Evolutionary conservation across 2,329 filamentous ascomycete genomes (phyloP), one percentile per base, ranked within the genome.

Genomic region (Aspergillus viridinutans): DNA sequence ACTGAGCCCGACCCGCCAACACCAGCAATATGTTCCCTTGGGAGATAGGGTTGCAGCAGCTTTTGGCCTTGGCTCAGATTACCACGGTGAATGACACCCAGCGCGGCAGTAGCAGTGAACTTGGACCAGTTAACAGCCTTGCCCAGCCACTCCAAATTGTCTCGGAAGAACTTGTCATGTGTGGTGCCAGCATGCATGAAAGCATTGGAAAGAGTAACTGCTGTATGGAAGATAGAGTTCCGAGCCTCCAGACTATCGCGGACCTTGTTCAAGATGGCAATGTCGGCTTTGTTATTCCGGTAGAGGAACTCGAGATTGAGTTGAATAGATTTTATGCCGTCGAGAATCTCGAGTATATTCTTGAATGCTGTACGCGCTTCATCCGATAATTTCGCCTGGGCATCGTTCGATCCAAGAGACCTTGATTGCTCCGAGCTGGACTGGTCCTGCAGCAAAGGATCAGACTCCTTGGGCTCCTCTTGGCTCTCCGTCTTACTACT

Each of bases 41-140:
- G 94, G 8, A 99, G 85, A 70, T 99, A 99, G 3, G 94, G 94
- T 69, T 96, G 92, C 14, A 99, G 83, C 1, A 99, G 83, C 78
- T 96, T 96, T 69, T 92, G 87, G 1, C 92, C 94, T 69, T 99
- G 93, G 25, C 89, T 90, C 58, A 99, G 81, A 74, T 99, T 99
- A 55, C 94, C 94, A 49, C 92, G 89, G 75, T 99, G 94, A 61
- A 99, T 97, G 52, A 97, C 94, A 74, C 94, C 94, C 5, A 99
- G 81, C 7, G 94, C 94, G 56, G 94, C 94, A 4, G 94, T 99
- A 14, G 94, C 94, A 0, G 94, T 97, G 73, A 99, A 99, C 74
- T 99, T 99, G 59, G 92, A 97, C 94, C 94, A 99, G 79, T 99
- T 99, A 50, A 97, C 92, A 26, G 94, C 94, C 80, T 97, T 99